phyloP scores from a whole-genome alignment of 164 flowering plant species.

The Brasenia schreberi region DNA sequence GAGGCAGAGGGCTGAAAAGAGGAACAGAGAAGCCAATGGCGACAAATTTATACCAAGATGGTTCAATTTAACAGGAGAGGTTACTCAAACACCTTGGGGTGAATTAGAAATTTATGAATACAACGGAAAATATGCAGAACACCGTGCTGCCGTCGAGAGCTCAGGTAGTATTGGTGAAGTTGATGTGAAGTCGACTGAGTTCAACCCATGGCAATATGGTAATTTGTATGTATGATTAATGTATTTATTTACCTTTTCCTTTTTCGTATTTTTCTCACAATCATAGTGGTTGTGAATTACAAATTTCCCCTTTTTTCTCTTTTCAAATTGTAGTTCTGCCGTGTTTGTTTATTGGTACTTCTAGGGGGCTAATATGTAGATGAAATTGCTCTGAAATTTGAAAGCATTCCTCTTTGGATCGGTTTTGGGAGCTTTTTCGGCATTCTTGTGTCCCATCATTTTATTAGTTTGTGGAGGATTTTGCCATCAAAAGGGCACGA shows the following conservation, averaged over 20 bases:
- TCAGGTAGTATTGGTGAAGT: constrained; percentile 14
- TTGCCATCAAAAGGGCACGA: too few species aligned
- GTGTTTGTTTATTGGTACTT: neutral
- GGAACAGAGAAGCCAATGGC: constrained; percentile 27
- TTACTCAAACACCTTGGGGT: constrained; percentile 56
- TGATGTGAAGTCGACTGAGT: constrained; percentile 27
- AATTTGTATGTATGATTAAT: constrained; percentile 12
- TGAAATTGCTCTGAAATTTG: neutral
- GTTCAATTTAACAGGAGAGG: constrained; percentile 47
- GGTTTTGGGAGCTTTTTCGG: too few species aligned
- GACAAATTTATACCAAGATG: constrained; percentile 48
- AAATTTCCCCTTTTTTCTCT: neutral
- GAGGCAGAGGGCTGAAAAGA: constrained; percentile 47
- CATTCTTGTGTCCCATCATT: too few species aligned
- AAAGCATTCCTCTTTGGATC: neutral
- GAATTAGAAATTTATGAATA: constrained; percentile 49
- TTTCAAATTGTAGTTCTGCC: neutral
- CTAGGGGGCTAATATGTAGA: neutral
- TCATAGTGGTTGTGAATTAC: neutral
- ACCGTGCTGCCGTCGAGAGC: constrained; percentile 31
- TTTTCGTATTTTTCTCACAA: neutral
- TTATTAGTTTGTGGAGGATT: too few species aligned
- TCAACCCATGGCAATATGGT: constrained; percentile 64
- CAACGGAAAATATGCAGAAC: constrained; percentile 42
- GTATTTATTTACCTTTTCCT: neutral